Base-by-base conservation (phyloP, 352 stramenopile species). In the Pythium periplocum region DNA sequence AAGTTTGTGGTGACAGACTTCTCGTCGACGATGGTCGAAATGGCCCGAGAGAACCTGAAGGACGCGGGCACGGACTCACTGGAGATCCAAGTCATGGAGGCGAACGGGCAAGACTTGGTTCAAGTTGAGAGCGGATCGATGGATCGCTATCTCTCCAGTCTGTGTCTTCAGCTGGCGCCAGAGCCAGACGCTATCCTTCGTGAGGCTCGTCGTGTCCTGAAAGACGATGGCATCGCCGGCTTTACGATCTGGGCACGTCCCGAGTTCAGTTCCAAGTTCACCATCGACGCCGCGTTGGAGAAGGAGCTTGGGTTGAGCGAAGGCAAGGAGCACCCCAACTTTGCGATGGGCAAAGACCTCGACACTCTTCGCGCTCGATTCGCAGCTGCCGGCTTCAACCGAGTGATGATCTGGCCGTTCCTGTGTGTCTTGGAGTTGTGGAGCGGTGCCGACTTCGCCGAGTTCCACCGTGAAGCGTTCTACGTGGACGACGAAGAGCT, bases 201-300 rank as follows among this genome's bases (percentile, higher is more conserved):
- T 38, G 75, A 86, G 48, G 61, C 67, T 8, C 55, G 55, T 30
- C 75, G 75, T 43, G 72, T 83, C 34, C 46, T 86, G 34, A 59
- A 46, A 0, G 5, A 52, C 5, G 65, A 73, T 32, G 72, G 75
- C 0, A 50, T 83, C 30, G 75, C 71, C 3, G 69, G 75, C 2
- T 83, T 86, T 45, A 80, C 71, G 31, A 86, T 83, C 61, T 86
- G 75, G 75, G 75, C 59, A 9, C 64, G 50, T 3, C 71, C 69
- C 4, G 75, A 81, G 47, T 55, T 64, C 46, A 81, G 67, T 33
- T 69, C 62, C 6, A 66, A 59, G 17, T 86, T 86, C 49, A 50
- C 57, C 17, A 67, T 69, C 48, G 48, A 60, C 38, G 45, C 54
- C 34, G 42, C 41, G 32, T 51, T 66, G 26, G 51, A 48, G 48